Base-by-base conservation (phyloP, 805 yeast species). In the Lipomyces yamanashiensis region DNA sequence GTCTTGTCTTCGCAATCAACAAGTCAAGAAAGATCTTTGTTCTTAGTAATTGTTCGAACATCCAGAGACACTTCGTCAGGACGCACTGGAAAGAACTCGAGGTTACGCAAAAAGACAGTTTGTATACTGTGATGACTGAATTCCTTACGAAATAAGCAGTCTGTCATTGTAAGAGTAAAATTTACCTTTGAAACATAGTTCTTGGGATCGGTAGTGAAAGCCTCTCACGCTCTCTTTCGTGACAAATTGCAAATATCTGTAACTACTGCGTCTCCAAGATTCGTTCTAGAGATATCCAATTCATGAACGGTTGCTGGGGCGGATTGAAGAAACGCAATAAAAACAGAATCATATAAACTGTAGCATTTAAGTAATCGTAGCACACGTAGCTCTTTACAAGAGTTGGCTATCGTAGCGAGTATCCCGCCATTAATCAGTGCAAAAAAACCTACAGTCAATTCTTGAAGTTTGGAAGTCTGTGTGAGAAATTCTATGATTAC, bases 41-140 rank as follows among this genome's bases (percentile, higher is more conserved):
- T 15, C 10, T 21, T 13, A 1, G 37, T 48, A 23, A 23, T 48
- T 23, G 52, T 19, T 10, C 33, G 36, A 23, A 28, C n/a, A 23
- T 48, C 52, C 37, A 48, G n/a, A 9, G 33, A 19, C 10, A 48
- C 52, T 48, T 48, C 52, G 13, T 37, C 52, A 10, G 36, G 52
- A 13, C 33, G 13, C 5, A 48, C 52, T n/a, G 33, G 37, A 28
- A 48, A 48, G 2, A 23, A 37, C 33, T 48, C 52, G 15, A 48
- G 15, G 33, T 48, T 48, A 23, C 52, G 52, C 13, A 48, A 48
- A 28, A 28, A 28, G 5, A 28, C 28, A 28, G 28, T 28, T 28
- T 28, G 28, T 3, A 28, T 28, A 28, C 28, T 28, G 5, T 28
- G 28, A 28, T 28, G 28, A 5, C 28, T 28, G 28, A 28, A 28